Evolutionary conservation across 1,284 basidiomycete species (phyloP).

Genomic region (Leccinum pachyderme): DNA sequence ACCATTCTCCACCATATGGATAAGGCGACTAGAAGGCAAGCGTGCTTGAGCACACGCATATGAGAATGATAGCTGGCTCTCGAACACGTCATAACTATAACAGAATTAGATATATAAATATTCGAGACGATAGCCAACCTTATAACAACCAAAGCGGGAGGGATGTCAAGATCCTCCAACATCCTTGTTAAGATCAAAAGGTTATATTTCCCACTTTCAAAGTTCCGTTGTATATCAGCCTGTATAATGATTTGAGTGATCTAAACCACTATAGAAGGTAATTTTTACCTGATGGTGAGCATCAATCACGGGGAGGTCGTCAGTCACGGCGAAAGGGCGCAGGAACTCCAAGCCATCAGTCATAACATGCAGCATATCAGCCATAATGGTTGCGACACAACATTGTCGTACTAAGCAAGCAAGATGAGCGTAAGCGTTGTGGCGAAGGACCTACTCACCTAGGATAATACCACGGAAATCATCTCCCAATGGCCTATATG

Average conservation of each 20-base stretch:
- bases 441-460: slow-evolving; percentile 41
- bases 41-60: slow-evolving; percentile 47
- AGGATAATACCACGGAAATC: slow-evolving; percentile 64
- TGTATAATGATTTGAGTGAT: slow-evolving; percentile 15
- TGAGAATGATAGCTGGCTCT: slow-evolving; percentile 58
- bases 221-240: slow-evolving; percentile 40
- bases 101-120: slow-evolving; percentile 10
- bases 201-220: slow-evolving; percentile 55
- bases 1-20: slow-evolving; percentile 62
- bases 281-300: slow-evolving; percentile 28
- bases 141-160: slow-evolving; percentile 53
- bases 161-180: slow-evolving; percentile 56
- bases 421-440: slow-evolving; percentile 7
- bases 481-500: slow-evolving; percentile 49
- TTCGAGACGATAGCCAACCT: slow-evolving; percentile 41
- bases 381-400: slow-evolving; percentile 44
- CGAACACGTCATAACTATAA: slow-evolving; percentile 57
- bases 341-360: slow-evolving; percentile 43
- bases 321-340: slow-evolving; percentile 36
- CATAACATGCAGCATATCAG: slow-evolving; percentile 45
- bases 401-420: slow-evolving; percentile 42
- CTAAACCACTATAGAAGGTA: background rate
- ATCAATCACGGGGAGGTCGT: slow-evolving; percentile 30
- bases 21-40: slow-evolving; percentile 48
- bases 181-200: slow-evolving; percentile 58